A percentile compares a stretch with the other conserved stretches of the same genome.
phyloP scores from a whole-genome alignment of 2,329 filamentous ascomycete genomes.

The Aspergillus sp. region DNA sequence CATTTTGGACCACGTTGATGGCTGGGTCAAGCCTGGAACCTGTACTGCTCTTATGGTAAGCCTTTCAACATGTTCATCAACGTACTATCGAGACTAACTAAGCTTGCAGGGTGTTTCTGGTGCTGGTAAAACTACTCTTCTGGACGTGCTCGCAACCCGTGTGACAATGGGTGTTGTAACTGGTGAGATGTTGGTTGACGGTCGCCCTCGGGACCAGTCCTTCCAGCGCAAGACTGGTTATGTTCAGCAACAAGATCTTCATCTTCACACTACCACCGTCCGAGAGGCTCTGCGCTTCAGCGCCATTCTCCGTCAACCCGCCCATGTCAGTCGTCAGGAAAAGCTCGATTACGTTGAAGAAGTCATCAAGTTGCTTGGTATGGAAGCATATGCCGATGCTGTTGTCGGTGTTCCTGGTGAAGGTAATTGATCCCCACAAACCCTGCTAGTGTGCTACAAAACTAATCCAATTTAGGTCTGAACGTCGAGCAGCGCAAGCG shows the following conservation, averaged over 20 bases:
- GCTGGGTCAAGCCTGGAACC: slow-evolving; percentile 92
- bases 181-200: slow-evolving; percentile 84
- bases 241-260: slow-evolving; percentile 89
- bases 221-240: slow-evolving; percentile 94
- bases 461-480: slow-evolving; percentile 41
- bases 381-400: slow-evolving; percentile 87
- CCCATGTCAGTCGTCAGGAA: slow-evolving; percentile 68
- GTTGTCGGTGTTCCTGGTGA: slow-evolving; percentile 88
- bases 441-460: not conserved
- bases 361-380: slow-evolving; percentile 86
- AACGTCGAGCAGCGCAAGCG: slow-evolving; percentile 69
- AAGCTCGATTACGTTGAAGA: slow-evolving; percentile 88
- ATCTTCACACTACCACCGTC: slow-evolving; percentile 80
- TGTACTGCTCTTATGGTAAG: slow-evolving; percentile 79
- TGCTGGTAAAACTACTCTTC: slow-evolving; percentile 89
- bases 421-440: slow-evolving; percentile 48
- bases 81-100: slow-evolving; percentile 19
- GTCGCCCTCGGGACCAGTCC: slow-evolving; percentile 70
- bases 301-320: slow-evolving; percentile 80
- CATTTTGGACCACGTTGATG: slow-evolving; percentile 82
- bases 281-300: slow-evolving; percentile 86
- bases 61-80: too few relatives aligned
- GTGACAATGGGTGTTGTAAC: slow-evolving; percentile 86
- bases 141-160: slow-evolving; percentile 83
- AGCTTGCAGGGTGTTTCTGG: slow-evolving; percentile 69